Evolutionary conservation across 768 basidiomycete genomes (phyloP), one percentile per base, ranked within the genome.

Genomic region (Gloeophyllum trabeum): DNA sequence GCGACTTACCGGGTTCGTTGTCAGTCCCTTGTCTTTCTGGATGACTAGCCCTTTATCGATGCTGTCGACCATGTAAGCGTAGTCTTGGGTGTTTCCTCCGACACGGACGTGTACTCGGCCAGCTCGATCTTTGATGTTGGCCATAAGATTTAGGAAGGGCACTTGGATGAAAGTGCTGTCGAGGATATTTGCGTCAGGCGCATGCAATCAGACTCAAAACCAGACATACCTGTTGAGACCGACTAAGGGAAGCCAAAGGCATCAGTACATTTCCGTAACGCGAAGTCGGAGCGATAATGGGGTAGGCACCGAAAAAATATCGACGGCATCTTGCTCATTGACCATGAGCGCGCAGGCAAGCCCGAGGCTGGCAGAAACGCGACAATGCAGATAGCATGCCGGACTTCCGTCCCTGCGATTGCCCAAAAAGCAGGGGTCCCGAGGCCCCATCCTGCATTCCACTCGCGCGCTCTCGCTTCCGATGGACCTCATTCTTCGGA

Each of bases 51-150:
- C 65, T 38, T 75, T 67, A 0, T 70, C 54, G 5, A 77, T 69
- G 25, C 60, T 65, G 36, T 63, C 61, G 6, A 75, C 76, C 46
- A 76, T 56, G 3, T 60, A 58, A 4, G 65, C 79, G 2, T 64
- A 70, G 43, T 91, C 87, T 54, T 89, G 87, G 0, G 81, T 79
- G 58, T 89, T 89, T 36, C 86, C 86, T 20, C 87, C 86, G 1
- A 89, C 65, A 40, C 86, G 75, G n/a, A 88, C 59, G 10, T 69
- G 59, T 5, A 85, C 74, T 1, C 58, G 52, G 2, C 84, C 84
- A 3, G 73, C 71, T 21, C 87, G 70, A 49, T 73, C 65, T 38
- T 65, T 66, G n/a, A 91, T 63, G 47, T 83, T 81, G 4, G 75
- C 67, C 67, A 91, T 75, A 23, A 88, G 65, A 54, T 90, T 89